These are phyloP conservation scores for Cenchrus americanus DNA, from an alignment of 176 grass and related monocot species.

Conservation along the genomic window DNA sequence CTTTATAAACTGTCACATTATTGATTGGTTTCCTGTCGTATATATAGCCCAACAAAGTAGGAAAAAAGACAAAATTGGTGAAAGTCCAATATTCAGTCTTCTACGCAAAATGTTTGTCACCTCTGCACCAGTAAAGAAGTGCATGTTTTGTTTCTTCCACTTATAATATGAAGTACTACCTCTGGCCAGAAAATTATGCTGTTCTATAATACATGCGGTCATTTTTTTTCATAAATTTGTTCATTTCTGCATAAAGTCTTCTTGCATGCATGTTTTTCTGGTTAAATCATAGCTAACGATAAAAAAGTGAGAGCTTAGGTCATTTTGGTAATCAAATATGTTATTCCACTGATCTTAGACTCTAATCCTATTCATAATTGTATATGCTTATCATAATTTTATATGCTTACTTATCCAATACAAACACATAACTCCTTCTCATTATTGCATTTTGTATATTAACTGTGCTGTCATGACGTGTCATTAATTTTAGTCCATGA, in stretches of 20 bases:
- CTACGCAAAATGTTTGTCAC: slow-evolving; percentile 17
- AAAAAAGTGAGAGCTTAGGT: neutral
- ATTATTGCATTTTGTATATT: slow-evolving; percentile 24
- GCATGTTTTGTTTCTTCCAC: neutral
- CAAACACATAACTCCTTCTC: neutral
- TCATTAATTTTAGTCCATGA: slow-evolving; percentile 41
- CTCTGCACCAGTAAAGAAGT: neutral
- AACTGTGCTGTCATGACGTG: neutral
- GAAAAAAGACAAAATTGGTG: neutral
- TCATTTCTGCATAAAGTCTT: neutral
- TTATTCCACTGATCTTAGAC: slow-evolving; percentile 28
- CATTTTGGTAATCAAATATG: slow-evolving; percentile 8
- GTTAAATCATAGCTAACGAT: neutral
- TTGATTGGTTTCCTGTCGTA: slow-evolving; percentile 4
- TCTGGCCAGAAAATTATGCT: neutral
- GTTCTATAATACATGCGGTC: neutral
- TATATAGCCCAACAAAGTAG: neutral
- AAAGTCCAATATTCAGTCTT: too few species aligned
- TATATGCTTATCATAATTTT: neutral
- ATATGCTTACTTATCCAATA: neutral
- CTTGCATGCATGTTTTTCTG: slow-evolving; percentile 28
- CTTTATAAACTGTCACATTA: slow-evolving; percentile 12
- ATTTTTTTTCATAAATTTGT: neutral
- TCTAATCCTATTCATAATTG: neutral
- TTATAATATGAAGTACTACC: neutral